Evolutionary conservation across 1,284 basidiomycete genomes (phyloP).

Genomic region (Marasmius tenuissimus): DNA sequence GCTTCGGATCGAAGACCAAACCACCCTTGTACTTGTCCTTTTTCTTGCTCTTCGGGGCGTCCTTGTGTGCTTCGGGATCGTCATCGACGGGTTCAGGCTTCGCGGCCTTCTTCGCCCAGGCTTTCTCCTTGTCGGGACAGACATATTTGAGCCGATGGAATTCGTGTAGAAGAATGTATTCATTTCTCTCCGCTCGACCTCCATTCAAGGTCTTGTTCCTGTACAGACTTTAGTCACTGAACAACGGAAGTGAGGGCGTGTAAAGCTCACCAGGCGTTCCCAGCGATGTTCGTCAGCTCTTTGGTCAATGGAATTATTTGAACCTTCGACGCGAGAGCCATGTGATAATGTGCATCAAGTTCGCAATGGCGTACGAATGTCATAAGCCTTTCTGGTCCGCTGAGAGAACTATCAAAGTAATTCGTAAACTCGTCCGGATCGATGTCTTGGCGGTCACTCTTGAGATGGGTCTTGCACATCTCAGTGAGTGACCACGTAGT

Average conservation of each 20-base stretch:
- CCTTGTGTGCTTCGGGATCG: conserved; percentile 40
- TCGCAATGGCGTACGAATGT: conserved; percentile 93
- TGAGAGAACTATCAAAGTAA: conserved; percentile 87
- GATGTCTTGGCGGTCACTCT: conserved; percentile 85
- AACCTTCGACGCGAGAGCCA: conserved; percentile 91
- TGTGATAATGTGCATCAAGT: conserved; percentile 92
- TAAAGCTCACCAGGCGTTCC: conserved; percentile 85
- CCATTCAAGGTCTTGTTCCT: conserved; percentile 96
- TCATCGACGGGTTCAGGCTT: conserved; percentile 69
- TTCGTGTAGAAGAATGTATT: conserved; percentile 98
- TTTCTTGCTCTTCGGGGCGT: conserved; percentile 47
- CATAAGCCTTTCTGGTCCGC: conserved; percentile 77
- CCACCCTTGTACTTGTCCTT: conserved; percentile 99
- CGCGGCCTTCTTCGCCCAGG: conserved; percentile 74
- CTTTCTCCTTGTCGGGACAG: conserved; percentile 98
- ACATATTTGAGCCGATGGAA: conserved; percentile 97
- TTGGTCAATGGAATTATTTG: conserved; percentile 86
- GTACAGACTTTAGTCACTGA: not conserved
- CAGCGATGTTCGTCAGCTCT: conserved; percentile 96
- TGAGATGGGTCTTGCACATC: conserved; percentile 92
- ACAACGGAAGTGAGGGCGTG: not conserved
- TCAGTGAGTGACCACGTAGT: conserved; percentile 98
- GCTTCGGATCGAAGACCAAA: conserved; percentile 96
- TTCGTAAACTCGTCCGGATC: conserved; percentile 93
- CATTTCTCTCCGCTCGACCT: conserved; percentile 97